Conservation (phyloP, 2,329 filamentous ascomycete genomes). For the Penicillium sp. region DNA sequence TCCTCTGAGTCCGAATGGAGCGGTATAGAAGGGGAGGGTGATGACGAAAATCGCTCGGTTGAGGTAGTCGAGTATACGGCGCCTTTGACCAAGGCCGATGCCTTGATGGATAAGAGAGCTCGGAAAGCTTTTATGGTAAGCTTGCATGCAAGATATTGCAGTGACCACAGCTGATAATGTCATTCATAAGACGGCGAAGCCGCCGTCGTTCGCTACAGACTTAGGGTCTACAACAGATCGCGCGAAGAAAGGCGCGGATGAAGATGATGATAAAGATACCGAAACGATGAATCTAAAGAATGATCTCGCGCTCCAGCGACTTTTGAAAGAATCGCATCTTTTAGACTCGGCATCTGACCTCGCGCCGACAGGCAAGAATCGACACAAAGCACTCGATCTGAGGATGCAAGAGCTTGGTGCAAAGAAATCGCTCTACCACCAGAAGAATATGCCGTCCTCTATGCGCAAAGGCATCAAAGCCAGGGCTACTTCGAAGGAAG, state of each 20-base stretch:
- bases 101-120: slow-evolving; percentile 67
- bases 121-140: slow-evolving; percentile 79
- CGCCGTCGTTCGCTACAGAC: slow-evolving; percentile 46
- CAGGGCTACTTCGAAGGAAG: slow-evolving; percentile 69
- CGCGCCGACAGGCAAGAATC: slow-evolving; percentile 69
- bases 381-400: slow-evolving; percentile 81
- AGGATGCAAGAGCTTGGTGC: slow-evolving; percentile 81
- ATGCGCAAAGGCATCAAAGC: slow-evolving; percentile 82
- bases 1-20: slow-evolving; percentile 62
- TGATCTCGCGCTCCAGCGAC: slow-evolving; percentile 87
- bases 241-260: slow-evolving; percentile 32
- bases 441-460: slow-evolving; percentile 86
- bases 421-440: slow-evolving; percentile 74
- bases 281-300: slow-evolving; percentile 77
- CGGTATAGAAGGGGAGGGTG: slow-evolving; percentile 63
- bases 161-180: slow-evolving; percentile 15
- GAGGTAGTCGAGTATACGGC: slow-evolving; percentile 68
- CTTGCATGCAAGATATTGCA: not conserved
- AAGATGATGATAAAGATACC: slow-evolving; percentile 57
- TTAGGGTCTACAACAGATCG: slow-evolving; percentile 23
- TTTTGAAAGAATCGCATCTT: slow-evolving; percentile 90
- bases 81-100: slow-evolving; percentile 47
- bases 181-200: slow-evolving; percentile 48
- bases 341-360: slow-evolving; percentile 65
- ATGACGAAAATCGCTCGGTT: slow-evolving; percentile 47